These are phyloP conservation scores for Colletotrichum lentis DNA, from an alignment of 2,329 filamentous ascomycete genomes.

Conservation along the genomic window DNA sequence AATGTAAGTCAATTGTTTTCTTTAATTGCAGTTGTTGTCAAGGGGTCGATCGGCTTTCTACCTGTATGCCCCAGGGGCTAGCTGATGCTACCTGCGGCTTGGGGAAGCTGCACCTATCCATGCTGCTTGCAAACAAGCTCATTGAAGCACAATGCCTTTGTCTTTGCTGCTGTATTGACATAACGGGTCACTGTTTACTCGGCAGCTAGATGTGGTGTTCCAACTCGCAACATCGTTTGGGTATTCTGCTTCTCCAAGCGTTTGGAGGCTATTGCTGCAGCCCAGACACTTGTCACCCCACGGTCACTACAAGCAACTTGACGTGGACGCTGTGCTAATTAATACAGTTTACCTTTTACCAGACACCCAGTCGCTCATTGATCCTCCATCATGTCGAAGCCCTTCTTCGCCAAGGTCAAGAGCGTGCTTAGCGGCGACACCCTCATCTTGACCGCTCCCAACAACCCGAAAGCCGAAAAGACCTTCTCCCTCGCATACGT, in stretches of 20 bases:
- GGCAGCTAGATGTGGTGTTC: background rate
- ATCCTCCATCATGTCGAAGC: conserved; percentile 57
- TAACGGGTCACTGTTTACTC: background rate
- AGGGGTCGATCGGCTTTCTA: background rate
- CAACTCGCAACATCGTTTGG: background rate
- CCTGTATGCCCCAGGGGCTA: background rate
- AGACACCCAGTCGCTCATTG: conserved; percentile 31
- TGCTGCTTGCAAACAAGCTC: conserved; percentile 16
- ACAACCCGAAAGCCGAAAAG: conserved; percentile 83
- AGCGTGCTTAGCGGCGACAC: conserved; percentile 94
- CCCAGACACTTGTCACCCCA: conserved; percentile 4
- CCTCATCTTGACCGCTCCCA: conserved; percentile 80
- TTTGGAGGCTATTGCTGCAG: no score
- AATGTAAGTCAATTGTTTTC: conserved; percentile 14
- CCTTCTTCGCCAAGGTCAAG: conserved; percentile 81
- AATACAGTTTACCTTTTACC: conserved; percentile 2
- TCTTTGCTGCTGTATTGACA: background rate
- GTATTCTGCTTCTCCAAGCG: background rate
- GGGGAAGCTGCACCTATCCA: conserved; percentile 25
- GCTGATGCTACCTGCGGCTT: conserved; percentile 11
- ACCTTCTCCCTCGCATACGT: conserved; percentile 92
- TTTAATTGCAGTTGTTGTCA: background rate
- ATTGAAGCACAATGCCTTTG: background rate
- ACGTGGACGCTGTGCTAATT: conserved; percentile 12
- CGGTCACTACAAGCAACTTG: conserved; percentile 14